Conservation (phyloP, 371 early-diverging fungal species). For the Coemansia sp. region DNA sequence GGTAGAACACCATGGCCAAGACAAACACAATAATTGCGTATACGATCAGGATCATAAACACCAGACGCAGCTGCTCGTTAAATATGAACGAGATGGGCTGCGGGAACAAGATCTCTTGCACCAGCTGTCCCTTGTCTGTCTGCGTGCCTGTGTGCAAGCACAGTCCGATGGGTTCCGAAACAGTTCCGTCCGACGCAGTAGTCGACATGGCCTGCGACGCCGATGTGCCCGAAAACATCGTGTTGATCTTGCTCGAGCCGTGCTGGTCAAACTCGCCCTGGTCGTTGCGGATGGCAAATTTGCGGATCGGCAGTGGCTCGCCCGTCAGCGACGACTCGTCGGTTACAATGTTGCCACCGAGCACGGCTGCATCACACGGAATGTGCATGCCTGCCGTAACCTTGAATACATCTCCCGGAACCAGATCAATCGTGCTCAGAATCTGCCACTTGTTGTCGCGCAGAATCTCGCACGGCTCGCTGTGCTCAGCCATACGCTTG, state of each 20-base stretch:
- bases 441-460: constrained; percentile 61
- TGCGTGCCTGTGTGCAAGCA: constrained; percentile 65
- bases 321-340: constrained; percentile 83
- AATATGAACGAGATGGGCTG: constrained; percentile 69
- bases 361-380: constrained; percentile 68
- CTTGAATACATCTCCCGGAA: constrained; percentile 76
- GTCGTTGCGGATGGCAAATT: constrained; percentile 62
- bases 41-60: constrained; percentile 61
- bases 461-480: constrained; percentile 55
- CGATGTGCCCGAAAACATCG: constrained; percentile 66
- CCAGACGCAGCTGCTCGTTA: constrained; percentile 70
- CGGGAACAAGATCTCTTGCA: constrained; percentile 81
- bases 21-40: constrained; percentile 65
- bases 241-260: constrained; percentile 58
- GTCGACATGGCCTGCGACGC: constrained; percentile 54
- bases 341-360: constrained; percentile 68
- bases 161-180: constrained; percentile 22
- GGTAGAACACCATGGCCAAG: constrained; percentile 63
- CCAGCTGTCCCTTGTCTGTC: constrained; percentile 75
- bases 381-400: constrained; percentile 59
- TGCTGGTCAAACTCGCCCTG: constrained; percentile 46
- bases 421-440: constrained; percentile 60
- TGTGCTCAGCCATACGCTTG: constrained; percentile 66
- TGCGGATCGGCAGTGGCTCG: constrained; percentile 83
- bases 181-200: constrained; percentile 29